Percentiles rank a stretch among this genome's conserved stretches.
Conservation (phyloP, 2,329 filamentous ascomycete species). For the Cercospora sesami region DNA sequence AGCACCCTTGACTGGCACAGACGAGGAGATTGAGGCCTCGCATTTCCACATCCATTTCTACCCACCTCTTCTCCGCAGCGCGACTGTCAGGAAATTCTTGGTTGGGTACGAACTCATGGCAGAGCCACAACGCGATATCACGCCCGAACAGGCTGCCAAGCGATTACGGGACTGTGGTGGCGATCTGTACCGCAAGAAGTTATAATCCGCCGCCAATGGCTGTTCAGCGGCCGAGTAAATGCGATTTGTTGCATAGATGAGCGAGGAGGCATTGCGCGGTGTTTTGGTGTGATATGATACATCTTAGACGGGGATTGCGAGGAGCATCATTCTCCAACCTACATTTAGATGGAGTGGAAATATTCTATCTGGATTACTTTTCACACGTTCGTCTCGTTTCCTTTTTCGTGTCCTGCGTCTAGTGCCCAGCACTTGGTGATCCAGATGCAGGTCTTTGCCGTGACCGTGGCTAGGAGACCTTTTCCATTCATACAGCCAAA, state of each 20-base stretch:
- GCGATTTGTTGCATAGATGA: neutral
- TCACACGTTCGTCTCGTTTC: neutral
- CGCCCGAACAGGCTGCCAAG: slow-evolving; percentile 87
- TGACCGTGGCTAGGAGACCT: neutral
- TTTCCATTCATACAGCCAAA: slow-evolving; percentile 20
- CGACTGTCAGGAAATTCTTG: slow-evolving; percentile 92
- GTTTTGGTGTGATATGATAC: neutral
- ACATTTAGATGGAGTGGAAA: neutral
- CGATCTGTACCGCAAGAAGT: slow-evolving; percentile 70
- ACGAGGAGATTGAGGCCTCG: slow-evolving; percentile 80
- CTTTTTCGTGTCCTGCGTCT: neutral
- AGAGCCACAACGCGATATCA: slow-evolving; percentile 97
- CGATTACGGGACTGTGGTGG: slow-evolving; percentile 74
- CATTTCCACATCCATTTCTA: slow-evolving; percentile 99
- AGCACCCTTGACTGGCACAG: slow-evolving; percentile 77
- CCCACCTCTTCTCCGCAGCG: slow-evolving; percentile 85
- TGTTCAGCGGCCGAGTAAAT: neutral
- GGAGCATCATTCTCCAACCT: neutral
- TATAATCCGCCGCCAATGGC: neutral
- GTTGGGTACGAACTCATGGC: slow-evolving; percentile 97
- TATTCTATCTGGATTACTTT: neutral
- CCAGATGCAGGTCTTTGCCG: neutral
- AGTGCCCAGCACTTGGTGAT: slow-evolving; percentile 22
- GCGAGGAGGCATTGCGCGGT: neutral
- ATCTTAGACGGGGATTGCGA: neutral